Percentiles rank a stretch among this genome's conserved stretches.
Evolutionary conservation across 2,329 filamentous ascomycete genomes (phyloP).

Genomic region (Penicillium sp.): DNA sequence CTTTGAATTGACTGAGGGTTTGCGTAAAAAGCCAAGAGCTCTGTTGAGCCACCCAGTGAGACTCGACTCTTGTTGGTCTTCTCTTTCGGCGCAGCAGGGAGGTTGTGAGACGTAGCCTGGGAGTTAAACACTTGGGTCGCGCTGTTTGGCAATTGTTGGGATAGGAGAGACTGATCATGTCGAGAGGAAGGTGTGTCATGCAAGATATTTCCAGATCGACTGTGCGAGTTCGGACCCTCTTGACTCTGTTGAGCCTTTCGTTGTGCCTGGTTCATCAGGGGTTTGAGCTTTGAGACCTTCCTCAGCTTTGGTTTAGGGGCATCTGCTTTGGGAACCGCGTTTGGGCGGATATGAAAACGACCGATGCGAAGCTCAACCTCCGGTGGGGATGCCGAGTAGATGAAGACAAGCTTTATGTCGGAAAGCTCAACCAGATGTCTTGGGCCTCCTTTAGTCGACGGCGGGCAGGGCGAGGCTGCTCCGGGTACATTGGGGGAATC

Average conservation of each 20-base stretch:
- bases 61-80: not conserved
- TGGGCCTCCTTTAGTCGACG: slow-evolving; percentile 21
- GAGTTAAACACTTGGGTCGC: slow-evolving; percentile 16
- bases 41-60: not conserved
- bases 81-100: not conserved
- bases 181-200: slow-evolving; percentile 11
- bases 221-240: not conserved
- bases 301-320: slow-evolving; percentile 21
- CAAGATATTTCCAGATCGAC: not conserved
- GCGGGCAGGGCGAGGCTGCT: slow-evolving; percentile 13
- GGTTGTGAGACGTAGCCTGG: slow-evolving; percentile 4
- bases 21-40: slow-evolving; percentile 10
- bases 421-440: slow-evolving; percentile 33
- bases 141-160: not conserved
- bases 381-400: slow-evolving; percentile 24
- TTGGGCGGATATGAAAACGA: slow-evolving; percentile 27
- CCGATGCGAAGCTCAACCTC: slow-evolving; percentile 28
- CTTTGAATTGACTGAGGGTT: not conserved
- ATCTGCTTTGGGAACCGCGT: slow-evolving; percentile 15
- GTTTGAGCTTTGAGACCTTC: slow-evolving; percentile 18
- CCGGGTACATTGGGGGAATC: slow-evolving; percentile 28
- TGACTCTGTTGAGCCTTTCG: slow-evolving; percentile 10
- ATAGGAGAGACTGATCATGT: slow-evolving; percentile 8
- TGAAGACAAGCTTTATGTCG: slow-evolving; percentile 39
- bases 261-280: slow-evolving; percentile 17